Conservation (phyloP, 495 filamentous ascomycete genomes). For the Viridothelium virens region DNA sequence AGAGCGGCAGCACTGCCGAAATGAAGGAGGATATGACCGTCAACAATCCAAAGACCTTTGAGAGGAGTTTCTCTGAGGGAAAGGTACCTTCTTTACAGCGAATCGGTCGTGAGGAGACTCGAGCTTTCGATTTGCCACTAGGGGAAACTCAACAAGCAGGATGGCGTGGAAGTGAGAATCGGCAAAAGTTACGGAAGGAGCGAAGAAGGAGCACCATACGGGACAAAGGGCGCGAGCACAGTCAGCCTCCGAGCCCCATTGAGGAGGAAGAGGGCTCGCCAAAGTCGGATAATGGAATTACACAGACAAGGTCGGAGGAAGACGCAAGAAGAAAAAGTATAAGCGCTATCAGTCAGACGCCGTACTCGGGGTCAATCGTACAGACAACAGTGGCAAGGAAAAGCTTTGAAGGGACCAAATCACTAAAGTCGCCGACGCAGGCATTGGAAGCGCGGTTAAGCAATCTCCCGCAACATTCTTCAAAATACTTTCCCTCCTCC, state of each 20-base stretch:
- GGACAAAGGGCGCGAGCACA: background rate
- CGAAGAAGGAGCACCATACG: slow-evolving; percentile 6
- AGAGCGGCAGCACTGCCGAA: background rate
- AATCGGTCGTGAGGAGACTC: background rate
- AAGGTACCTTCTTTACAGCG: background rate
- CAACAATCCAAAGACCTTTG: background rate
- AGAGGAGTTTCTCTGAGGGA: background rate
- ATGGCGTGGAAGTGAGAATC: slow-evolving; percentile 17
- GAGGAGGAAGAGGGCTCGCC: background rate
- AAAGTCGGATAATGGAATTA: background rate
- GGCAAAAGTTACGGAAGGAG: slow-evolving; percentile 22
- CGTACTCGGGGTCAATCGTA: background rate
- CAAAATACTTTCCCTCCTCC: background rate
- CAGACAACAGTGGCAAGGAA: background rate
- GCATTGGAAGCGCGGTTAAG: background rate
- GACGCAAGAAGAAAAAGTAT: background rate
- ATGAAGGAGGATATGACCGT: background rate
- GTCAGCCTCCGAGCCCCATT: background rate
- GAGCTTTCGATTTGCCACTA: background rate
- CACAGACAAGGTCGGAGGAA: background rate
- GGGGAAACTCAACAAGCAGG: slow-evolving; percentile 13
- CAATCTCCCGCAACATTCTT: background rate
- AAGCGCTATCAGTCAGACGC: background rate
- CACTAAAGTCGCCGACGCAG: background rate
- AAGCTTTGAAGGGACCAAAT: background rate